Conservation (phyloP, 495 filamentous ascomycete genomes). For the Umbilicaria muhlenbergii region DNA sequence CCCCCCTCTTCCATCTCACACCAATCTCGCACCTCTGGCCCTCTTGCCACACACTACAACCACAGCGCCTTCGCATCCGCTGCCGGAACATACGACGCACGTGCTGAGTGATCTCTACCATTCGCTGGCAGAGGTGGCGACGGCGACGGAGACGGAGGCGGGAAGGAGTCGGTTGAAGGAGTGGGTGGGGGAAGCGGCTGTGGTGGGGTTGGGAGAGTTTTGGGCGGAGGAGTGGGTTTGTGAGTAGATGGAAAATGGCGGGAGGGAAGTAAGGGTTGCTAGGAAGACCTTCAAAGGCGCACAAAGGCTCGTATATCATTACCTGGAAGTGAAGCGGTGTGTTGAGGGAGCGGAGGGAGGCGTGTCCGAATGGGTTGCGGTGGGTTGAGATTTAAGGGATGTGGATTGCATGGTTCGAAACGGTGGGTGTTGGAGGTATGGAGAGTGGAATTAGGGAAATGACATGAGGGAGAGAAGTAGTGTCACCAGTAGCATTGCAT, state of each 20-base stretch:
- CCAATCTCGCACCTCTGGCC: neutral
- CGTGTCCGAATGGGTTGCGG: too few species aligned
- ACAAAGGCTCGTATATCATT: too few species aligned
- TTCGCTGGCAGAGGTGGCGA: slow-evolving; percentile 30
- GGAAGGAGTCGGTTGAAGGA: slow-evolving; percentile 21
- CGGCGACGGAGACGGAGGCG: slow-evolving; percentile 17
- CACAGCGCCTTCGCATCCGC: slow-evolving; percentile 7
- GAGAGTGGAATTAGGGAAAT: too few species aligned
- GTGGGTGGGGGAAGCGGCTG: slow-evolving; percentile 20
- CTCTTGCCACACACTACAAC: slow-evolving; percentile 32
- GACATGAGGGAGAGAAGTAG: too few species aligned
- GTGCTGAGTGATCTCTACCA: slow-evolving; percentile 33
- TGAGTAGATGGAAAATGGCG: neutral
- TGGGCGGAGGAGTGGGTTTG: slow-evolving; percentile 25
- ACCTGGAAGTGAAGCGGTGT: too few species aligned
- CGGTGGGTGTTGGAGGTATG: too few species aligned
- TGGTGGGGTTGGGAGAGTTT: slow-evolving; percentile 25
- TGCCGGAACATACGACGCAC: slow-evolving; percentile 28
- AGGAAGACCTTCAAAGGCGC: too few species aligned
- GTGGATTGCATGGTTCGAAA: too few species aligned
- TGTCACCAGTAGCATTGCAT: too few species aligned
- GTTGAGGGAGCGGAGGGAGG: too few species aligned
- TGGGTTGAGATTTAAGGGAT: too few species aligned
- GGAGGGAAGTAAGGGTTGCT: neutral
- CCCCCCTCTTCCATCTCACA: slow-evolving; percentile 2